Conservation (phyloP, 1,284 basidiomycete genomes). For the Filobasidium uniguttulatum region DNA sequence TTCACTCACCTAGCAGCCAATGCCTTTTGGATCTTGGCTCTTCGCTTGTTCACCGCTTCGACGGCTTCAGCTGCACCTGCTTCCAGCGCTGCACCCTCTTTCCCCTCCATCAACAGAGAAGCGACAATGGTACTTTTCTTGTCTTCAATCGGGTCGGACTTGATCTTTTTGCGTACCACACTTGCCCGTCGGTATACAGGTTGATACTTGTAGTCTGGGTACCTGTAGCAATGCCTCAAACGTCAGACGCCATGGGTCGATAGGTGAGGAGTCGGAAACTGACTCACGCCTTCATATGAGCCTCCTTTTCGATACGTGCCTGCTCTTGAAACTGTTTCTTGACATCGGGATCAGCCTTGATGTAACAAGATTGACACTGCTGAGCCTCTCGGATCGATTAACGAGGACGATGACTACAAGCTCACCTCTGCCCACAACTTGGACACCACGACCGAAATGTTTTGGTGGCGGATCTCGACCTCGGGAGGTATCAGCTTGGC, state of each 20-base stretch:
- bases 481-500: conserved; percentile 61
- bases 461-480: conserved; percentile 69
- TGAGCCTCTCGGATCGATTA: conserved; percentile 1
- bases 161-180: conserved; percentile 34
- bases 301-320: conserved; percentile 56
- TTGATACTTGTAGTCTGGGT: conserved; percentile 27
- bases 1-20: conserved; percentile 4
- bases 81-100: conserved; percentile 55
- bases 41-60: conserved; percentile 7
- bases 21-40: conserved; percentile 2
- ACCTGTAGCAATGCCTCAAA: conserved; percentile 12
- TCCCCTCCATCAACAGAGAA: conserved; percentile 57
- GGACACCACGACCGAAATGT: conserved; percentile 33
- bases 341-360: conserved; percentile 22
- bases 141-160: conserved; percentile 40
- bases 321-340: conserved; percentile 54
- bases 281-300: conserved; percentile 52
- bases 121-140: conserved; percentile 46
- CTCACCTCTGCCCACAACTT: conserved; percentile 33
- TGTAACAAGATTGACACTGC: conserved; percentile 38
- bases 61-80: conserved; percentile 46
- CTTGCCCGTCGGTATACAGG: conserved; percentile 29
- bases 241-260: neutral
- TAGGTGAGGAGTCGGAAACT: no score
- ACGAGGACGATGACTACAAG: no score